Conservation (phyloP, 2,329 filamentous ascomycete genomes). For the Botrytis fragariae region DNA sequence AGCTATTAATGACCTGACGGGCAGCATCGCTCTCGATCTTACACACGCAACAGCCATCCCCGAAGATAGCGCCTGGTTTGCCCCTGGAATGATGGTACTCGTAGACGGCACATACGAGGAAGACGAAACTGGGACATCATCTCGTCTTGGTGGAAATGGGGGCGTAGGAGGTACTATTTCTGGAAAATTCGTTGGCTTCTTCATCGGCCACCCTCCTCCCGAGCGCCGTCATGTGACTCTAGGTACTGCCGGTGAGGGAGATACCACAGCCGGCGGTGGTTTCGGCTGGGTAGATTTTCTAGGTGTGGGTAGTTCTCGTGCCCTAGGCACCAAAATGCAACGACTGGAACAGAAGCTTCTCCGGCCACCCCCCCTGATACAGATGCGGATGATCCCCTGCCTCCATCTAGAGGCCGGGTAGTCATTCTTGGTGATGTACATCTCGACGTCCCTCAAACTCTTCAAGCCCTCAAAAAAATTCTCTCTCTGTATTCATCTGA, state of each 20-base stretch:
- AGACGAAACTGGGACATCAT: constrained; percentile 70
- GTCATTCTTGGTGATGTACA: constrained; percentile 84
- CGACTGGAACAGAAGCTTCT: constrained; percentile 71
- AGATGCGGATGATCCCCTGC: constrained; percentile 27
- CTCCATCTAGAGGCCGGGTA: constrained; percentile 51
- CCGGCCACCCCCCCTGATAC: constrained; percentile 31
- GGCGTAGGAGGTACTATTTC: constrained; percentile 88
- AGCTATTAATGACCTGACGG: constrained; percentile 81
- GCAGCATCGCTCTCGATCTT: constrained; percentile 81
- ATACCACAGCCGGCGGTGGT: constrained; percentile 67
- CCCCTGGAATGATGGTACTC: constrained; percentile 92
- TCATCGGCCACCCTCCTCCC: constrained; percentile 86
- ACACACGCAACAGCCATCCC: constrained; percentile 78
- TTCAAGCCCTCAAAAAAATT: constrained; percentile 78
- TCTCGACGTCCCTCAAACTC: constrained; percentile 77
- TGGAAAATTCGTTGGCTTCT: constrained; percentile 88
- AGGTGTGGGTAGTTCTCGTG: constrained; percentile 84
- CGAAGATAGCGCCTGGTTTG: constrained; percentile 85
- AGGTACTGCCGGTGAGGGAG: constrained; percentile 60
- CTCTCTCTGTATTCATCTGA: constrained; percentile 70
- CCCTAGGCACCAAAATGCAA: constrained; percentile 78
- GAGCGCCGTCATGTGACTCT: constrained; percentile 79
- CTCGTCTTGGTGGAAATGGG: constrained; percentile 69
- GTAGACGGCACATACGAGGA: constrained; percentile 97
- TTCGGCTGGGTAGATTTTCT: constrained; percentile 98